Conservation (phyloP, 177 flowering plant species). For the Vitis hybrid region DNA sequence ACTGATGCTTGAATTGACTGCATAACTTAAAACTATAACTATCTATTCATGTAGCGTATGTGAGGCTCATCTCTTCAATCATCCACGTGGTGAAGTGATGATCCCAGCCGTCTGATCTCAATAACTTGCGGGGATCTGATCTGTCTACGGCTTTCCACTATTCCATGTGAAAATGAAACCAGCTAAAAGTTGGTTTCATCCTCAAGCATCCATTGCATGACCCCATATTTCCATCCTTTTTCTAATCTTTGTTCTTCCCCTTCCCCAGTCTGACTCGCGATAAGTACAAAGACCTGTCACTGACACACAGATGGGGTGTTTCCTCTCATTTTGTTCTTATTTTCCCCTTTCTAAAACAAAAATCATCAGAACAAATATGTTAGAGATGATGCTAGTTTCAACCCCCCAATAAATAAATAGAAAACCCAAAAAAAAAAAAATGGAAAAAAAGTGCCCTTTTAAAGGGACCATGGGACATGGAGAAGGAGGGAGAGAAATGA, state of each 20-base stretch:
- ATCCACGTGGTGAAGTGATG: too few species aligned
- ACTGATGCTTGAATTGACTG: too few species aligned
- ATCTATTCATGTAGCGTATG: too few species aligned
- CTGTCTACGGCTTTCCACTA: background rate
- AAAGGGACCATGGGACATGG: slow-evolving; percentile 1
- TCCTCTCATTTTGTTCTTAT: background rate
- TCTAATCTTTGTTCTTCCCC: too few species aligned
- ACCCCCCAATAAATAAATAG: background rate
- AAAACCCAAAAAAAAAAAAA: too few species aligned
- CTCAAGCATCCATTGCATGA: background rate
- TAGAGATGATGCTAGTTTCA: background rate
- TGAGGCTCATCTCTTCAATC: too few species aligned
- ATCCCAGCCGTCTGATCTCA: too few species aligned
- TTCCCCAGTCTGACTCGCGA: too few species aligned
- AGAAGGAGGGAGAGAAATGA: background rate
- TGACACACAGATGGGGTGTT: background rate
- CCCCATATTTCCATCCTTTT: too few species aligned
- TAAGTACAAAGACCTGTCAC: background rate
- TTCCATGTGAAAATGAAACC: background rate
- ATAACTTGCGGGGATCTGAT: too few species aligned
- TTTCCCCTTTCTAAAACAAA: slow-evolving; percentile 1
- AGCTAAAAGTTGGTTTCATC: background rate
- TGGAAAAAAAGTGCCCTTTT: too few species aligned
- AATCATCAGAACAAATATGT: background rate
- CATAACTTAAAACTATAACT: too few species aligned